These are phyloP conservation scores for Yamagishiella unicocca DNA, from an alignment of 139 green algal genomes.

Conservation along the genomic window DNA sequence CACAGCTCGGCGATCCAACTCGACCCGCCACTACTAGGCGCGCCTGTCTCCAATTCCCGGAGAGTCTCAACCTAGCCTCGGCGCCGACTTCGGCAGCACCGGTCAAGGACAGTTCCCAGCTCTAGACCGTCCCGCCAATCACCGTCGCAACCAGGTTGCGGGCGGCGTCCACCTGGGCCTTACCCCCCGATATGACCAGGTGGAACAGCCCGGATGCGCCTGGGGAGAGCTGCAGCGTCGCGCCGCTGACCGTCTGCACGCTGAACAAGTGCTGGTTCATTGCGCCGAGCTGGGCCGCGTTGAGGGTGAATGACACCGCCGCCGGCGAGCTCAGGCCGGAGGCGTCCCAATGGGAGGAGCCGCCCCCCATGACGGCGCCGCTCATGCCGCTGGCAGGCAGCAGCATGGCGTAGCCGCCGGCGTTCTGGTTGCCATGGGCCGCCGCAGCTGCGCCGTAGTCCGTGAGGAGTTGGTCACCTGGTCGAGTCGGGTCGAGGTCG, in stretches of 20 bases:
- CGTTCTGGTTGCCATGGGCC: background rate
- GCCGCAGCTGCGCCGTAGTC: background rate
- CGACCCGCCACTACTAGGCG: too few relatives aligned
- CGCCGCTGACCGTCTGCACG: conserved; percentile 46
- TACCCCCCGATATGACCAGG: conserved; percentile 20
- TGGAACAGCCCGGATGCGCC: conserved; percentile 39
- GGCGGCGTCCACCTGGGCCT: conserved; percentile 42
- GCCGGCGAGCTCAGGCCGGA: background rate
- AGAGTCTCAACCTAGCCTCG: too few relatives aligned
- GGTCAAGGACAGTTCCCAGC: too few relatives aligned
- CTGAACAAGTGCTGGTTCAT: conserved; percentile 55
- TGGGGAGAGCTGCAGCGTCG: conserved; percentile 33
- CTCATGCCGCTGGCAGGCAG: background rate
- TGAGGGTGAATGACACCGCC: conserved; percentile 25
- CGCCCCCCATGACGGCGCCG: background rate
- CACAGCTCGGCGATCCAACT: too few relatives aligned
- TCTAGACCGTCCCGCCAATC: background rate
- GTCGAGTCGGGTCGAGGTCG: too few relatives aligned
- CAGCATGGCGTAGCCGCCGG: conserved; percentile 7
- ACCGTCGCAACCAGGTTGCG: conserved; percentile 33
- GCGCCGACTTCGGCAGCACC: too few relatives aligned
- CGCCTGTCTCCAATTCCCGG: too few relatives aligned
- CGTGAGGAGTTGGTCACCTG: background rate
- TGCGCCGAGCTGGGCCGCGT: conserved; percentile 15
- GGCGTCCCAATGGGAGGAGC: background rate